Conservation (phyloP, 768 basidiomycete genomes). For the Naganishia randhawae region DNA sequence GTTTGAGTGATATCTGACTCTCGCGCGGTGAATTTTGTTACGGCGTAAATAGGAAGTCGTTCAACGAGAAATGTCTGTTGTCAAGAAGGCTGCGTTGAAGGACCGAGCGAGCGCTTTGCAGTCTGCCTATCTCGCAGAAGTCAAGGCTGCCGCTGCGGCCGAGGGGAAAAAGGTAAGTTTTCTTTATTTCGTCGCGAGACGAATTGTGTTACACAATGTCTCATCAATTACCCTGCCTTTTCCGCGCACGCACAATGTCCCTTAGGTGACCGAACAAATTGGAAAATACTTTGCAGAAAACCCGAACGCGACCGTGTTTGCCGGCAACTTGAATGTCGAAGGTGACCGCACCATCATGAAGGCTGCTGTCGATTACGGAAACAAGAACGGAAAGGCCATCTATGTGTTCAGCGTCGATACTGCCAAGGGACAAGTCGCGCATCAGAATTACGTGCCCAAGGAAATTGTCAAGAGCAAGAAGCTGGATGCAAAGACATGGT, state of each 20-base stretch:
- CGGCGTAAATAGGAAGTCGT: constrained; percentile 69
- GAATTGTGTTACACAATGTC: background rate
- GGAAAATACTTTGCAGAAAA: constrained; percentile 73
- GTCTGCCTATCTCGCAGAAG: constrained; percentile 77
- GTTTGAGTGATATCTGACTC: background rate
- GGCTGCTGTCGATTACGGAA: constrained; percentile 68
- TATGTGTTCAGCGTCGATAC: constrained; percentile 81
- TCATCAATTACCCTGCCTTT: too few species aligned
- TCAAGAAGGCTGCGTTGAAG: constrained; percentile 73
- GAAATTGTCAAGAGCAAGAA: constrained; percentile 56
- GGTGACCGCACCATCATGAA: constrained; percentile 86
- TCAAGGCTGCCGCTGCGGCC: constrained; percentile 73
- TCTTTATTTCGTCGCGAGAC: background rate
- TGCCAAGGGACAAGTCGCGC: constrained; percentile 70
- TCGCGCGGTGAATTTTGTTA: background rate
- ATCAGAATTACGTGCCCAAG: constrained; percentile 79
- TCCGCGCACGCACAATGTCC: background rate
- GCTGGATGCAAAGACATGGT: constrained; percentile 85
- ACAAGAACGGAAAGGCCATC: constrained; percentile 72
- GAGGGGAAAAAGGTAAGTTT: constrained; percentile 69
- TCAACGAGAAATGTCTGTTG: constrained; percentile 80
- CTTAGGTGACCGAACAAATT: constrained; percentile 67
- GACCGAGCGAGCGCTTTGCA: constrained; percentile 68
- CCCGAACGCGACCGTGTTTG: constrained; percentile 64
- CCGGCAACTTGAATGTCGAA: constrained; percentile 68